Base-by-base conservation (phyloP, 2,329 filamentous ascomycete species). In the Nigrospora oryzae region DNA sequence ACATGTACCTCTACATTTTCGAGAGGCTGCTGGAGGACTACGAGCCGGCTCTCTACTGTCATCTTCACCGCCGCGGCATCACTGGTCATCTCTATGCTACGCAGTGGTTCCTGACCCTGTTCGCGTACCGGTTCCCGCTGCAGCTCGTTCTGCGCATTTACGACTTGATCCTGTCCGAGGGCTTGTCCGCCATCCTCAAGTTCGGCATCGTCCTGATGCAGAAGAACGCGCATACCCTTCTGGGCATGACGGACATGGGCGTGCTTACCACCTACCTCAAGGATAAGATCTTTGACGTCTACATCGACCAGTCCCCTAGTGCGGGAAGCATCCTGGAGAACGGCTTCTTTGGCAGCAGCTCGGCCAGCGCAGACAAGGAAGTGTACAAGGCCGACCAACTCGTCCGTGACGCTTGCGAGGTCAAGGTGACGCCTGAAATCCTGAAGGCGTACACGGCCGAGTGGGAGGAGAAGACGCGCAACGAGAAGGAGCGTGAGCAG, bases 31-130 rank as follows among this genome's bases (percentile, higher is more conserved):
- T 98, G 28, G 93, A 98, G 66, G 93, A 98, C 56, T 74, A 91
- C 37, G 91, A 98, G 61, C 93, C 94, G 2, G 90, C 90, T 2
- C 71, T 98, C 7, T 96, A 95, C 66, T 96, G 91, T 61, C 93
- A 98, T 64, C 79, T 98, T 45, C 86, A 87, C 58, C 83, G 93
- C 47, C 81, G 86, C 45, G 84, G 88, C 52, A 93, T 98, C 44
- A 86, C 86, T 10, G 86, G 93, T 1, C 89, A 95, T 59, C 75
- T 98, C 10, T 98, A 98, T 61, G 93, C 93, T 38, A 98, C 93
- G 0, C 93, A 98, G 64, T 98, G 93, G 93, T 98, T 98, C 66
- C 76, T 98, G 41, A 98, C 93, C 0, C 75, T 98, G n/a, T 98
- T 98, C 60, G 89, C 91, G 31, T 98, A 98, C 64, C 86, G 94